Percentiles rank a stretch among this genome's conserved stretches.
Conservation (phyloP, 805 yeast genomes). For the Suhomyces tanzawaensis region DNA sequence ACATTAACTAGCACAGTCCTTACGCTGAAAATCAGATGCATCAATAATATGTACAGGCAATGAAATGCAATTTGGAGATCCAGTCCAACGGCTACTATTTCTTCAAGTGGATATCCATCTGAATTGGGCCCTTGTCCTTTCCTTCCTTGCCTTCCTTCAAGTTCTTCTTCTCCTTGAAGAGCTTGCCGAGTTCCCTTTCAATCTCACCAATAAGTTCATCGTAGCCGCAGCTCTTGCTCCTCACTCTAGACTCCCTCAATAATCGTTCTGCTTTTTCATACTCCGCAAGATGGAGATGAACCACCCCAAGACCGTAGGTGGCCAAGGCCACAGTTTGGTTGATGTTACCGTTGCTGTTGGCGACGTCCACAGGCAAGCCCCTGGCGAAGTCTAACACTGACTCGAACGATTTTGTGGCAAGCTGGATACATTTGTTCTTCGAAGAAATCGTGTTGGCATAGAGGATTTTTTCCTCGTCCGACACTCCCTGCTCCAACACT, state of each 20-base stretch:
- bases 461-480: conserved; percentile 27
- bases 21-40: no score
- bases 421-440: conserved; percentile 25
- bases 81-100: no score
- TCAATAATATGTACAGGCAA: no score
- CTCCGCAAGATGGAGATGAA: conserved; percentile 59
- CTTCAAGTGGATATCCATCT: conserved; percentile 25
- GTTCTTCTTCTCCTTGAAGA: conserved; percentile 36
- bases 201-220: conserved; percentile 60
- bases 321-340: conserved; percentile 75
- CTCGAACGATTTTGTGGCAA: conserved; percentile 34
- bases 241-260: conserved; percentile 64
- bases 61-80: no score
- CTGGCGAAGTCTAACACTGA: conserved; percentile 35
- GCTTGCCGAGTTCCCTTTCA: conserved; percentile 61
- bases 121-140: conserved; percentile 15
- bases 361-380: conserved; percentile 25
- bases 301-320: conserved; percentile 82
- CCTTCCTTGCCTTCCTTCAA: conserved; percentile 9
- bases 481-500: conserved; percentile 2
- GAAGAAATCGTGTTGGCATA: conserved; percentile 18
- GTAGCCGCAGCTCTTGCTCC: conserved; percentile 68
- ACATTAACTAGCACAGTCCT: no score
- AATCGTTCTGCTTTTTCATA: conserved; percentile 56
- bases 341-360: conserved; percentile 25